These are phyloP conservation scores for Lentinula sp. DNA, from an alignment of 768 basidiomycete genomes.

Conservation along the genomic window DNA sequence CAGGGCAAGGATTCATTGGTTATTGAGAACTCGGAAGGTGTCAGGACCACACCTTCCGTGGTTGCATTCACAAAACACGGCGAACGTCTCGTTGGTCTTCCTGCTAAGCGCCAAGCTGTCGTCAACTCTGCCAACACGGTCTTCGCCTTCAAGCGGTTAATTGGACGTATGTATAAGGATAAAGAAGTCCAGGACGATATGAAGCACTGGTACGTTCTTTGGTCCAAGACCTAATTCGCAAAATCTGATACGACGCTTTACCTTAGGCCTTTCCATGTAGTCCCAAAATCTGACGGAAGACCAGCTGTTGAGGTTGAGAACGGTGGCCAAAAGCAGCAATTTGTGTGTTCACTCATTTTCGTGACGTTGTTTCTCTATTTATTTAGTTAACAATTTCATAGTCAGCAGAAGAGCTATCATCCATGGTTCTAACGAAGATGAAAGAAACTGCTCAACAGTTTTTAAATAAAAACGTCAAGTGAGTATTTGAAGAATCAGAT, in stretches of 20 bases:
- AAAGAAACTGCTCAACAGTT: constrained; percentile 92
- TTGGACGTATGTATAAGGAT: constrained; percentile 91
- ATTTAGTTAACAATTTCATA: constrained; percentile 21
- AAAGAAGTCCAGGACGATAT: constrained; percentile 90
- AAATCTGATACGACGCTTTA: neutral
- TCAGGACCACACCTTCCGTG: constrained; percentile 95
- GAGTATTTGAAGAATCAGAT: constrained; percentile 31
- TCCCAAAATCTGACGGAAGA: constrained; percentile 63
- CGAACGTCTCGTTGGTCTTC: constrained; percentile 92
- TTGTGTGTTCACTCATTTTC: constrained; percentile 40
- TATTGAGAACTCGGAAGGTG: constrained; percentile 97
- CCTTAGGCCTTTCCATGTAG: constrained; percentile 75
- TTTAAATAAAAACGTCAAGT: constrained; percentile 92
- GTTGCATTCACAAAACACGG: constrained; percentile 99
- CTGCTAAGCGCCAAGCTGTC: constrained; percentile 95
- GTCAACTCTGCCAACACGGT: constrained; percentile 94
- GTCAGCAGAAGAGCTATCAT: constrained; percentile 83
- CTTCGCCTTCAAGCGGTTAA: constrained; percentile 89
- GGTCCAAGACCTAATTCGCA: too few species aligned
- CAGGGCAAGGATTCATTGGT: constrained; percentile 93
- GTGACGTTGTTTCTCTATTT: neutral
- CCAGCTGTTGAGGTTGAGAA: constrained; percentile 84
- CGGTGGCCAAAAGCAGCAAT: constrained; percentile 75
- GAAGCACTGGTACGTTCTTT: constrained; percentile 61
- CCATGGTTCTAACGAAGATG: constrained; percentile 90